A percentile compares a stretch with the other conserved stretches of the same genome.
phyloP scores from a whole-genome alignment of 148 eudicot species.

The Nepenthes gracilis region DNA sequence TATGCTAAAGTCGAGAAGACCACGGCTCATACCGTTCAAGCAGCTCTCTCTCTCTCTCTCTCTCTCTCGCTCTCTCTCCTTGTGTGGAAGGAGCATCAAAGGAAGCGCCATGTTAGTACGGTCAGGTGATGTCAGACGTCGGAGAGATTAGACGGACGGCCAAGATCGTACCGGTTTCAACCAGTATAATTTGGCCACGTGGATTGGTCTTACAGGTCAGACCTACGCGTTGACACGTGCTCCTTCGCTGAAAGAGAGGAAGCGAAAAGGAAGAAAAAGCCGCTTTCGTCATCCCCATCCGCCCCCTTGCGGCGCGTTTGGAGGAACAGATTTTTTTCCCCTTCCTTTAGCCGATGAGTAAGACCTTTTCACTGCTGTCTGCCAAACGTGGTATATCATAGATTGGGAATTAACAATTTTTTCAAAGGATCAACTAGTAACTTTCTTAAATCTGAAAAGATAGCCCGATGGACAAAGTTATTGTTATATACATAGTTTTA shows the following conservation, averaged over 20 bases:
- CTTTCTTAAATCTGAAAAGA: too few relatives aligned
- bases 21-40: slow-evolving; percentile 4
- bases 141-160: slow-evolving; percentile 14
- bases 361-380: too few relatives aligned
- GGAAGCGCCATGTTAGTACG: slow-evolving; percentile 11
- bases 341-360: too few relatives aligned
- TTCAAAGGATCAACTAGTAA: too few relatives aligned
- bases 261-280: too few relatives aligned
- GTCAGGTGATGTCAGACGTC: slow-evolving; percentile 20
- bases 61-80: slow-evolving; percentile 5
- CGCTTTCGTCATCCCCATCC: too few relatives aligned
- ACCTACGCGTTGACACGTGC: slow-evolving; percentile 20
- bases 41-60: slow-evolving; percentile 7
- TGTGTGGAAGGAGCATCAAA: neutral
- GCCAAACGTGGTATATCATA: too few relatives aligned
- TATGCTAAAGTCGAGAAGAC: neutral
- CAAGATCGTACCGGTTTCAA: slow-evolving; percentile 13
- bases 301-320: too few relatives aligned
- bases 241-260: slow-evolving; percentile 25
- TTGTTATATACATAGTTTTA: too few relatives aligned
- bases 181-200: slow-evolving; percentile 18
- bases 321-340: too few relatives aligned
- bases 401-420: too few relatives aligned
- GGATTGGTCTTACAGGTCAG: slow-evolving; percentile 1
- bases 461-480: too few relatives aligned